Evolutionary conservation across 768 basidiomycete species (phyloP).

Genomic region (Phylloporus rhodoxanthus): DNA sequence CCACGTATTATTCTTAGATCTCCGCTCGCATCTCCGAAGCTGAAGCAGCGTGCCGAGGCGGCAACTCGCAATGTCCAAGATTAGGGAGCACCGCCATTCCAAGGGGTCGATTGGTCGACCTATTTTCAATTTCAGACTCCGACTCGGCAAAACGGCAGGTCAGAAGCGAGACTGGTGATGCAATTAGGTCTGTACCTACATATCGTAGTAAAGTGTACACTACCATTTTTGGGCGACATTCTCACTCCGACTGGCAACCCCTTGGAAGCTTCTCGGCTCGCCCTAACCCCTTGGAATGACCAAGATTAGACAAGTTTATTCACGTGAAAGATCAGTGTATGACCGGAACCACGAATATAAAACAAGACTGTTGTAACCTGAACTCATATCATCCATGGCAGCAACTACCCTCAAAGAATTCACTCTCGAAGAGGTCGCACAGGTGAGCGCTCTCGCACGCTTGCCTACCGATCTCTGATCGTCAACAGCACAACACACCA

Average conservation of each 20-base stretch:
- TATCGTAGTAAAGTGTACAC: too few species aligned
- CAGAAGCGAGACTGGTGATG: too few species aligned
- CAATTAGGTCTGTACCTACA: too few species aligned
- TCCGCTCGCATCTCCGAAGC: background rate
- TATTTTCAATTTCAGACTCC: too few species aligned
- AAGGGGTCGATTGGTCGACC: too few species aligned
- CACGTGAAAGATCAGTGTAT: constrained; percentile 11
- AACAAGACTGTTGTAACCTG: background rate
- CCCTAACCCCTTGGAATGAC: too few species aligned
- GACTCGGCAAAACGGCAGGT: too few species aligned
- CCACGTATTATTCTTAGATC: background rate
- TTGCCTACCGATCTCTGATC: background rate
- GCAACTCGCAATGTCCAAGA: background rate
- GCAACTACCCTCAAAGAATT: constrained; percentile 38
- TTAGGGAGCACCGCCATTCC: too few species aligned
- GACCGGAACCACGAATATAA: constrained; percentile 1
- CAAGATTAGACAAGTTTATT: background rate
- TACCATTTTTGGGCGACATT: too few species aligned
- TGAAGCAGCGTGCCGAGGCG: background rate
- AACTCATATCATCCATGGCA: constrained; percentile 14
- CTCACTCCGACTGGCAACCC: too few species aligned
- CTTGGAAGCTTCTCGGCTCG: too few species aligned
- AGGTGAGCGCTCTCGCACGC: constrained; percentile 30
- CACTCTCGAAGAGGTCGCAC: constrained; percentile 54
- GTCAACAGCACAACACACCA: constrained; percentile 59